Evolutionary conservation across 208 protist species (phyloP).

Genomic region (Crithidia bombi): DNA sequence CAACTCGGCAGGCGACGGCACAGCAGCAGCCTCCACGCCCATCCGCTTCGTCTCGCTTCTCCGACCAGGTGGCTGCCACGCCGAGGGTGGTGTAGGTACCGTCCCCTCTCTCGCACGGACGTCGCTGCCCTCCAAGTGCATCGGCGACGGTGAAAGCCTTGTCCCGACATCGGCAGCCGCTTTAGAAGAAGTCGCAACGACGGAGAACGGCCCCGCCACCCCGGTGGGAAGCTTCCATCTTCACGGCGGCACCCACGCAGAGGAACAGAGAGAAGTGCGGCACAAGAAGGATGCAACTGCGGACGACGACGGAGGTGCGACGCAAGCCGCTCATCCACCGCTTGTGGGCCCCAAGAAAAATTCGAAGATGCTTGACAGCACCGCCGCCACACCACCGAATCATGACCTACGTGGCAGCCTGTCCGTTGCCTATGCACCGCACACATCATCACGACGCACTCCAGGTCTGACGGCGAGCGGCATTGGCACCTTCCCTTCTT

Average conservation of each 20-base stretch:
- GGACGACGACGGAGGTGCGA: background rate
- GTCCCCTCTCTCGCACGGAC: background rate
- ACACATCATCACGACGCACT: conserved; percentile 7
- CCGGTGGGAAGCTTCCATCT: too few species aligned
- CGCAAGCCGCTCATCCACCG: background rate
- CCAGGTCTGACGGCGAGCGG: conserved; percentile 12
- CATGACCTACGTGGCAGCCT: background rate
- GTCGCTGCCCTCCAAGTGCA: background rate
- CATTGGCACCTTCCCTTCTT: conserved; percentile 4
- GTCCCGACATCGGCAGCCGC: background rate
- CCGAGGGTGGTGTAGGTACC: background rate
- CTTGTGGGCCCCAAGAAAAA: background rate
- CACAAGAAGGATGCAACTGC: background rate
- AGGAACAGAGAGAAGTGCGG: background rate
- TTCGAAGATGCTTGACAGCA: background rate
- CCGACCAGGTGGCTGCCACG: too few species aligned
- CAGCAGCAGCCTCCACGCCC: too few species aligned
- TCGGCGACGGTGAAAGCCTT: background rate
- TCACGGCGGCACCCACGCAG: too few species aligned
- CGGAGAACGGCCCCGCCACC: too few species aligned
- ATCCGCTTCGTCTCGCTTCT: too few species aligned
- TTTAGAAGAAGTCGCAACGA: background rate
- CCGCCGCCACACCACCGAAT: background rate
- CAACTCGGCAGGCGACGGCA: too few species aligned
- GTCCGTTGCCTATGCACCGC: background rate